These are phyloP conservation scores for Colletotrichum sp. DNA, from an alignment of 2,329 filamentous ascomycete genomes.

Conservation along the genomic window DNA sequence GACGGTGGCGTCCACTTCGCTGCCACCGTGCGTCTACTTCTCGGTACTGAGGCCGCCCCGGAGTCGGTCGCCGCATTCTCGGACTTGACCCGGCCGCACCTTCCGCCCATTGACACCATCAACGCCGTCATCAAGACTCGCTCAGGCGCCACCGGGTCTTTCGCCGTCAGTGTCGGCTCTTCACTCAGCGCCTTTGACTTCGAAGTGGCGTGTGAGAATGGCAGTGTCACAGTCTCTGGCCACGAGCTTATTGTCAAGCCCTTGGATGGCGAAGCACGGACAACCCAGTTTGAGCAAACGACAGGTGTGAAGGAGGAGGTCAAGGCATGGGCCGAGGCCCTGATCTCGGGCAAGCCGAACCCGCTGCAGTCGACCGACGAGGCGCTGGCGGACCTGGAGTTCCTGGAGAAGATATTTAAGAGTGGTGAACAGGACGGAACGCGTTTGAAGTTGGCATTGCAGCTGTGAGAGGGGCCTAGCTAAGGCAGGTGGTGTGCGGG, in stretches of 20 bases:
- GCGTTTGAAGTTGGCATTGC: constrained; percentile 42
- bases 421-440: constrained; percentile 51
- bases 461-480: constrained; percentile 23
- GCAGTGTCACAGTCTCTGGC: constrained; percentile 54
- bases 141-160: constrained; percentile 60
- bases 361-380: constrained; percentile 59
- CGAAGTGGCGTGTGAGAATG: constrained; percentile 62
- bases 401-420: constrained; percentile 57
- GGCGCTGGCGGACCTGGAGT: constrained; percentile 65
- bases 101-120: constrained; percentile 72
- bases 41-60: constrained; percentile 46
- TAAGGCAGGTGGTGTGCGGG: background rate
- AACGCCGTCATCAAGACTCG: constrained; percentile 61
- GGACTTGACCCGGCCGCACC: constrained; percentile 45
- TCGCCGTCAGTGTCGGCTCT: constrained; percentile 63
- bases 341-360: constrained; percentile 53
- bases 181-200: constrained; percentile 59
- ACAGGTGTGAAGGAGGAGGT: constrained; percentile 65
- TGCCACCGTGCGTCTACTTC: constrained; percentile 65
- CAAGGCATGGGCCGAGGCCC: constrained; percentile 61
- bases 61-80: constrained; percentile 61
- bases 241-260: constrained; percentile 47
- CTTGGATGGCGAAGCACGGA: constrained; percentile 34
- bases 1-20: constrained; percentile 78
- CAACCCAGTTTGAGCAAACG: constrained; percentile 49